These are phyloP conservation scores for Aspergillus bombycis DNA, from an alignment of 2,329 filamentous ascomycete genomes.

Conservation along the genomic window DNA sequence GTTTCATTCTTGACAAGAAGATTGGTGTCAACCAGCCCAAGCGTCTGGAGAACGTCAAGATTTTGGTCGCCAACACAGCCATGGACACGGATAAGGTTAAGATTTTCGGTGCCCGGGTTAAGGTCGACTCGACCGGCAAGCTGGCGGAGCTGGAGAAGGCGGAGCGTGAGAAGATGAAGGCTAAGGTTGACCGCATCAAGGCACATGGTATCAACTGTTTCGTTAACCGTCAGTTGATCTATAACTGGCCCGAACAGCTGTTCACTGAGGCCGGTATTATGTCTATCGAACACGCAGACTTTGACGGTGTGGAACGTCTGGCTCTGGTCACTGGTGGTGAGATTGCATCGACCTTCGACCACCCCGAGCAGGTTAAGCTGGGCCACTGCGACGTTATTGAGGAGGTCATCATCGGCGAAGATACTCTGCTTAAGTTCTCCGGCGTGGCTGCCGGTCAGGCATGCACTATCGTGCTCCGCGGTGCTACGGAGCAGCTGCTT, in stretches of 20 bases:
- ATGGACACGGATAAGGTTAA: conserved; percentile 99
- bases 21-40: conserved; percentile 99
- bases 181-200: conserved; percentile 99
- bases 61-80: conserved; percentile 93
- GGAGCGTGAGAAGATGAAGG: conserved; percentile 99
- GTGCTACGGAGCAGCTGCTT: conserved; percentile 93
- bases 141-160: conserved; percentile 98
- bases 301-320: conserved; percentile 94
- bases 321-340: conserved; percentile 95
- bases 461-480: conserved; percentile 94
- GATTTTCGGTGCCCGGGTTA: conserved; percentile 96
- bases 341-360: conserved; percentile 96
- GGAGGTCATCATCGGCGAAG: conserved; percentile 97
- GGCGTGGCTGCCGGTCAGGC: conserved; percentile 91
- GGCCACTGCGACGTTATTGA: conserved; percentile 95
- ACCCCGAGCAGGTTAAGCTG: conserved; percentile 95
- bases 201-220: conserved; percentile 99
- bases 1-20: conserved; percentile 98
- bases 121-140: conserved; percentile 95
- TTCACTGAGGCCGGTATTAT: conserved; percentile 97
- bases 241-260: conserved; percentile 99
- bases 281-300: conserved; percentile 98
- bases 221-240: conserved; percentile 98
- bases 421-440: conserved; percentile 96
- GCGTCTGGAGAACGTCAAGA: conserved; percentile 96